phyloP scores from a whole-genome alignment of 1,284 basidiomycete species.

The Vanrija sp. region DNA sequence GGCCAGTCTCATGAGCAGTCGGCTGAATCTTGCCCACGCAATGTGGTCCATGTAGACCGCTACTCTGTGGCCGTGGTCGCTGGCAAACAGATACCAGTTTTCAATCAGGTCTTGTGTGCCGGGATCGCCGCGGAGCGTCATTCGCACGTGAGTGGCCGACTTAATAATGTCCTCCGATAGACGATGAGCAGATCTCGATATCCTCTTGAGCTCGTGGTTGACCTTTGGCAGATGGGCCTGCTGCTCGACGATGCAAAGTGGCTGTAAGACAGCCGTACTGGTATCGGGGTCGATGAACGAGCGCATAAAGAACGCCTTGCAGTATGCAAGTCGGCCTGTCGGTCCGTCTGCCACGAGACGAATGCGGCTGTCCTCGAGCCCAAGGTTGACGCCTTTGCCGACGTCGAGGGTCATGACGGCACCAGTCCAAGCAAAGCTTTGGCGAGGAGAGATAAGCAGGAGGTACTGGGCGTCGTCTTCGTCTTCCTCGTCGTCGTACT shows the following conservation, averaged over 20 bases:
- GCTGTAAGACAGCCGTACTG: slow-evolving; percentile 37
- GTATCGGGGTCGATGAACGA: slow-evolving; percentile 55
- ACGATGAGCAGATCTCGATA: slow-evolving; percentile 79
- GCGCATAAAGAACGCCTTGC: slow-evolving; percentile 74
- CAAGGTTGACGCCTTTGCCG: slow-evolving; percentile 62
- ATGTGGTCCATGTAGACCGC: slow-evolving; percentile 79
- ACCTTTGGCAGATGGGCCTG: slow-evolving; percentile 89
- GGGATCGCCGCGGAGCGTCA: slow-evolving; percentile 58
- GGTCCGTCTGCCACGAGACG: slow-evolving; percentile 86
- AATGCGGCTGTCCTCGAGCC: slow-evolving; percentile 74
- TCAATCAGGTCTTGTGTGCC: slow-evolving; percentile 84
- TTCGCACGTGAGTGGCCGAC: slow-evolving; percentile 77
- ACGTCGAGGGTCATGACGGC: slow-evolving; percentile 68
- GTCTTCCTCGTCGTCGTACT: slow-evolving; percentile 52
- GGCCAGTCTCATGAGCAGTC: slow-evolving; percentile 76
- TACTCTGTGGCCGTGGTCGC: slow-evolving; percentile 79
- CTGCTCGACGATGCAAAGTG: slow-evolving; percentile 62
- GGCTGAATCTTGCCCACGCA: slow-evolving; percentile 70
- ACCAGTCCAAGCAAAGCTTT: slow-evolving; percentile 91
- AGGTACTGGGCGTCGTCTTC: slow-evolving; percentile 61
- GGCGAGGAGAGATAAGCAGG: slow-evolving; percentile 79
- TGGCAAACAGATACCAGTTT: slow-evolving; percentile 96
- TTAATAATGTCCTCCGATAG: slow-evolving; percentile 90
- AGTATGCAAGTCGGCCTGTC: slow-evolving; percentile 65
- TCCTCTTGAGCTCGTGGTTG: slow-evolving; percentile 85